These are phyloP conservation scores for Oenanthe sinensis DNA, from an alignment of 129 eudicot species.

Conservation along the genomic window DNA sequence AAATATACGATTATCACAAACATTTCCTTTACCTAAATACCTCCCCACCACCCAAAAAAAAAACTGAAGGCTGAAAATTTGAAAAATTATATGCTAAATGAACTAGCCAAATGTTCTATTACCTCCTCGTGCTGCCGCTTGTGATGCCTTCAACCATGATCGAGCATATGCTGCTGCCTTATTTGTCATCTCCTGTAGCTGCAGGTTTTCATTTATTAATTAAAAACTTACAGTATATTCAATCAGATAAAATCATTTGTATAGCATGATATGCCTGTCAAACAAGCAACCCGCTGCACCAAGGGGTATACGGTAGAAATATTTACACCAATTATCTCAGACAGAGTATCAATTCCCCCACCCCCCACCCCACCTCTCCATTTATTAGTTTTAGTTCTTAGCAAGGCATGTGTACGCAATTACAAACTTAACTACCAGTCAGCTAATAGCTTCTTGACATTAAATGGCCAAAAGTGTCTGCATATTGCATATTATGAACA, in stretches of 20 bases:
- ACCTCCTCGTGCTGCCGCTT: slow-evolving; percentile 83
- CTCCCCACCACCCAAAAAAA: neutral
- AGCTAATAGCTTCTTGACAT: neutral
- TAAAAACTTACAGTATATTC: neutral
- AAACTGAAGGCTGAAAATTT: neutral
- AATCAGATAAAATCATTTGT: neutral
- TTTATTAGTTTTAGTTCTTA: neutral
- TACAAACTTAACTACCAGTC: neutral
- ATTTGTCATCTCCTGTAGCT: slow-evolving; percentile 63
- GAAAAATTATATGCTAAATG: neutral
- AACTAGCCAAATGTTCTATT: neutral
- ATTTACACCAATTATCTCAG: neutral
- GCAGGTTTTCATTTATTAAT: slow-evolving; percentile 17
- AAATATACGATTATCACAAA: neutral
- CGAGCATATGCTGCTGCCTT: slow-evolving; percentile 71
- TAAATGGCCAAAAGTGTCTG: neutral
- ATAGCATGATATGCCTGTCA: neutral
- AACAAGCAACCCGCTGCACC: neutral
- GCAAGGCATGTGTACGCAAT: neutral
- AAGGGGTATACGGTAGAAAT: neutral
- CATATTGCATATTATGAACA: neutral
- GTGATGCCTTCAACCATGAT: slow-evolving; percentile 66
- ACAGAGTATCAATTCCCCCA: neutral
- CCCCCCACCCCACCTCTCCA: neutral
- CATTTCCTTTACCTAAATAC: neutral